These are phyloP conservation scores for Plantago elongata DNA, from an alignment of 257 asterid genomes.

Conservation along the genomic window DNA sequence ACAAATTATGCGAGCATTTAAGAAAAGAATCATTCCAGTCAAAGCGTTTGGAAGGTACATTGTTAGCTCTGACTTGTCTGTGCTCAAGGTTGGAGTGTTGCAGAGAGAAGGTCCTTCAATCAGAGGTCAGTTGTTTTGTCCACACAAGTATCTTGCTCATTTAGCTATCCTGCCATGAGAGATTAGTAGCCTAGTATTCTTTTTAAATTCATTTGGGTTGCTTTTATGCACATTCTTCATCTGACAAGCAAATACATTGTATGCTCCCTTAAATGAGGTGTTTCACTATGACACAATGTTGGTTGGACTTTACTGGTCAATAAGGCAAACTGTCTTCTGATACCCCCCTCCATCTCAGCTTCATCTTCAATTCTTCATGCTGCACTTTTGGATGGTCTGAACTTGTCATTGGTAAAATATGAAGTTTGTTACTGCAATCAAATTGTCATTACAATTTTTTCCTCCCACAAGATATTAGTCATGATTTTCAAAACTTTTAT, in stretches of 20 bases:
- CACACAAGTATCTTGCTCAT: constrained; percentile 10
- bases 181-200: not conserved
- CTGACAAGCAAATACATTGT: not conserved
- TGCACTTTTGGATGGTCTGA: too few species aligned
- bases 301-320: too few species aligned
- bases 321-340: too few species aligned
- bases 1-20: constrained; percentile 57
- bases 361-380: too few species aligned
- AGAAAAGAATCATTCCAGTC: constrained; percentile 43
- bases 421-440: too few species aligned
- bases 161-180: constrained; percentile 15
- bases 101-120: constrained; percentile 60
- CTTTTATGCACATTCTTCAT: not conserved
- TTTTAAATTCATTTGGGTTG: constrained; percentile 14
- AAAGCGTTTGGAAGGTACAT: constrained; percentile 69
- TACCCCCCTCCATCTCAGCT: too few species aligned
- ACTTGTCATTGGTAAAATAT: too few species aligned
- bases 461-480: too few species aligned
- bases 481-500: too few species aligned
- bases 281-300: too few species aligned
- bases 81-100: constrained; percentile 84
- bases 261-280: too few species aligned
- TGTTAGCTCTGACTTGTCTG: constrained; percentile 66
- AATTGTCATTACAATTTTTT: too few species aligned
- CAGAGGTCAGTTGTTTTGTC: constrained; percentile 51